Conservation (phyloP, 345 rosid genomes). For the Draba incana region DNA sequence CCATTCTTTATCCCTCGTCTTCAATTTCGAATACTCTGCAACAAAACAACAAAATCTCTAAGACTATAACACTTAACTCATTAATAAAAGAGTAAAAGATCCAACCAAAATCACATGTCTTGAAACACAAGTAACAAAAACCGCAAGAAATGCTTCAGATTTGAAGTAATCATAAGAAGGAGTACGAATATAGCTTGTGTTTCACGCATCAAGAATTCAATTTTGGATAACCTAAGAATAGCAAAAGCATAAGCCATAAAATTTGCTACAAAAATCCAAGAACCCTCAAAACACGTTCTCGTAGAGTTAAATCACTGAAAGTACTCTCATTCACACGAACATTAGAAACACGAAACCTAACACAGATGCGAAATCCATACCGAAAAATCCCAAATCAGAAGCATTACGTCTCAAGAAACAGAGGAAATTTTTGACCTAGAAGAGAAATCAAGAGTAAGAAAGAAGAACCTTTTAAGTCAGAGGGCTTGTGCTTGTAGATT, state of each 20-base stretch:
- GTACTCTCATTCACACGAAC: background rate
- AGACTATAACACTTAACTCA: background rate
- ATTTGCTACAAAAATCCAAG: too few relatives aligned
- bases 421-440: too few relatives aligned
- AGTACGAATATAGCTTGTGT: too few relatives aligned
- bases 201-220: too few relatives aligned
- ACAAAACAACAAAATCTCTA: background rate
- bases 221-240: background rate
- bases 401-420: too few relatives aligned
- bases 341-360: conserved; percentile 1
- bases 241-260: background rate
- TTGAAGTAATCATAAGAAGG: too few relatives aligned
- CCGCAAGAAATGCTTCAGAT: background rate
- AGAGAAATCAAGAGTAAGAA: too few relatives aligned
- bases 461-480: conserved; percentile 59
- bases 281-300: background rate
- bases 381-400: background rate
- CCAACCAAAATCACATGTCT: background rate
- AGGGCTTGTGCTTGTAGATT: conserved; percentile 75
- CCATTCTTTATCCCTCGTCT: conserved; percentile 78
- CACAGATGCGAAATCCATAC: conserved; percentile 1
- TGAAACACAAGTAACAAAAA: background rate
- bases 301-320: background rate
- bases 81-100: too few relatives aligned
- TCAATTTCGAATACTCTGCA: conserved; percentile 57